Percentiles rank a stretch among this genome's conserved stretches.
phyloP scores from a whole-genome alignment of 805 yeast genomes.

The Ogataea methylovora region DNA sequence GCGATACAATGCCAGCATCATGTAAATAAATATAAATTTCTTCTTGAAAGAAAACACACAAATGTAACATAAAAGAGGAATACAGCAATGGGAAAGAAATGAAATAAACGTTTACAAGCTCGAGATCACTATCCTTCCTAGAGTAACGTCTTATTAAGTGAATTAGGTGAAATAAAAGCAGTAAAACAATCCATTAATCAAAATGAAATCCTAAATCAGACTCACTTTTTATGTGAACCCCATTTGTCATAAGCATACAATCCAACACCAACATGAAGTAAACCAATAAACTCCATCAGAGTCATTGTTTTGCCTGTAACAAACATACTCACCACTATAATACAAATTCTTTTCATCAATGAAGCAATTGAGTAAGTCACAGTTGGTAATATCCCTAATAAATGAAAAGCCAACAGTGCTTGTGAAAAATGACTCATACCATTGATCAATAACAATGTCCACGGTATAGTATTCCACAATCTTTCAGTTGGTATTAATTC shows the following conservation, averaged over 20 bases:
- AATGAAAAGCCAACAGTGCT: conserved; percentile 72
- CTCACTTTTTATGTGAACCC: conserved; percentile 30
- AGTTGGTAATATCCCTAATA: conserved; percentile 75
- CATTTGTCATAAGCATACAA: conserved; percentile 57
- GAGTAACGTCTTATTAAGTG: too few species aligned
- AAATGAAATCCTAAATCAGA: too few species aligned
- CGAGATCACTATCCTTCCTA: too few species aligned
- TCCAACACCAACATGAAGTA: conserved; percentile 45
- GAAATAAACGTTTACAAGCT: too few species aligned
- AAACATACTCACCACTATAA: conserved; percentile 71
- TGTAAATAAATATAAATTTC: too few species aligned
- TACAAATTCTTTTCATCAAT: conserved; percentile 80
- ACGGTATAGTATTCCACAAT: conserved; percentile 25
- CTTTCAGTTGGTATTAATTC: not conserved
- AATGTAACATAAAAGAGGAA: too few species aligned
- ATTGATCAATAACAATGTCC: conserved; percentile 46
- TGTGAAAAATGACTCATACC: conserved; percentile 77
- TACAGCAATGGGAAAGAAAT: too few species aligned
- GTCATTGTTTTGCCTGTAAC: conserved; percentile 47
- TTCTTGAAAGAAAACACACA: too few species aligned
- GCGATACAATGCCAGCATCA: too few species aligned
- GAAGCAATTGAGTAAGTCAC: conserved; percentile 83
- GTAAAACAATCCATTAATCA: too few species aligned
- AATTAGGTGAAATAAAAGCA: too few species aligned
- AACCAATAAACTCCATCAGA: conserved; percentile 39